phyloP scores from a whole-genome alignment of 441 rosid genomes.

The Jatropha podagrica region DNA sequence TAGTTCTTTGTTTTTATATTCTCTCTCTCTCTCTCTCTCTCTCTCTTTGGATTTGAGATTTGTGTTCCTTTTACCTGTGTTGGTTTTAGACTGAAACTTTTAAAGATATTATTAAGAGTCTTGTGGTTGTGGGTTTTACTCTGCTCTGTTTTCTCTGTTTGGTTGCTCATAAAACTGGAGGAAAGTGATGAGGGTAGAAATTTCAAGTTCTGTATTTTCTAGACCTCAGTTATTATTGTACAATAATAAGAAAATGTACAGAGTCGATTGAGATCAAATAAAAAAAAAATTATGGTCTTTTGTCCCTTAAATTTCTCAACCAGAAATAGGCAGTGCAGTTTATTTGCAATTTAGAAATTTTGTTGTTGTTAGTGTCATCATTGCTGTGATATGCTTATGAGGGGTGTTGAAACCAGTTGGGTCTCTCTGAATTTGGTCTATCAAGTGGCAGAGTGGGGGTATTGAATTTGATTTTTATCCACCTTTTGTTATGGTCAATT shows the following conservation, averaged over 20 bases:
- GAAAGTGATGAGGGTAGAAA: background rate
- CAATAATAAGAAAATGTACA: background rate
- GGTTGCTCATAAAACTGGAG: constrained; percentile 18
- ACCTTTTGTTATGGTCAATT: background rate
- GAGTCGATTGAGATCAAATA: background rate
- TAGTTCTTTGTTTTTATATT: background rate
- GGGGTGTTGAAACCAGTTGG: background rate
- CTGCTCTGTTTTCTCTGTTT: constrained; percentile 18
- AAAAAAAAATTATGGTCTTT: background rate
- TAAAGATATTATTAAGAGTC: background rate
- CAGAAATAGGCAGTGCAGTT: background rate
- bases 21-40: background rate
- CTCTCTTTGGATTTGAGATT: background rate
- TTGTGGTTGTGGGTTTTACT: constrained; percentile 13
- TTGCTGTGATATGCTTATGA: background rate
- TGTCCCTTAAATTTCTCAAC: background rate
- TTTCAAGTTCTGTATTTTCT: background rate
- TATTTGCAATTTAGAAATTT: background rate
- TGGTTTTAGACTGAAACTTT: constrained; percentile 2
- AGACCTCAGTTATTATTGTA: background rate
- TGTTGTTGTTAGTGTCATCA: background rate
- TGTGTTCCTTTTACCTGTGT: constrained; percentile 17
- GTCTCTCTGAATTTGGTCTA: background rate
- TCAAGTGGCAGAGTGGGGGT: background rate
- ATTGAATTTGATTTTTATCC: background rate